Percentiles rank a stretch among this genome's conserved stretches.
These are phyloP conservation scores for Inonotus obliquus DNA, from an alignment of 1,284 basidiomycete species.

Conservation along the genomic window DNA sequence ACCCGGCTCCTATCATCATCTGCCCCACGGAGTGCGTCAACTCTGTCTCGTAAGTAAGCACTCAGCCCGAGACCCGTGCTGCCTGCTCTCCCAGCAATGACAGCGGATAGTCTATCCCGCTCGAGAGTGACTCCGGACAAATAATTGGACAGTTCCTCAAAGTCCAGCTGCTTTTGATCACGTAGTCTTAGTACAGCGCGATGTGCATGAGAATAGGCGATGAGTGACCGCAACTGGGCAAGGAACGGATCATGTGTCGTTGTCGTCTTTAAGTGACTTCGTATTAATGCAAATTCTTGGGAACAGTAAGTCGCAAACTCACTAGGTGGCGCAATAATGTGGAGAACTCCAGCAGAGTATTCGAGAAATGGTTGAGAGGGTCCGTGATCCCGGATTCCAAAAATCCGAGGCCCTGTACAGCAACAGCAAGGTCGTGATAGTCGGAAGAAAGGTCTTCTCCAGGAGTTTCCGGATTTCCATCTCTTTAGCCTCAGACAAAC, in stretches of 20 bases:
- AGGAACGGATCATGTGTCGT: constrained; percentile 86
- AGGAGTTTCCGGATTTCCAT: constrained; percentile 63
- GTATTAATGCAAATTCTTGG: not conserved
- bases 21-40: constrained; percentile 87
- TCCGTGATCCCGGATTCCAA: constrained; percentile 98
- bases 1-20: constrained; percentile 93
- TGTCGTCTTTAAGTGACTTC: constrained; percentile 56
- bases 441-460: constrained; percentile 91
- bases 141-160: constrained; percentile 96
- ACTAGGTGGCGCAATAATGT: constrained; percentile 80
- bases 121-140: constrained; percentile 87
- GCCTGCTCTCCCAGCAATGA: constrained; percentile 77
- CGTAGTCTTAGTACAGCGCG: constrained; percentile 88
- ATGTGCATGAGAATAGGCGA: constrained; percentile 87
- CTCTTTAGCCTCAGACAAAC: constrained; percentile 75
- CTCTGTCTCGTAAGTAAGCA: constrained; percentile 90
- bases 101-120: constrained; percentile 85
- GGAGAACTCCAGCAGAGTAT: constrained; percentile 90
- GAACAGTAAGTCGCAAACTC: constrained; percentile 24
- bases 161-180: constrained; percentile 98
- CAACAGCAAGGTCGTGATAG: constrained; percentile 94
- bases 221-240: constrained; percentile 81
- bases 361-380: constrained; percentile 92
- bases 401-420: constrained; percentile 94
- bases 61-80: constrained; percentile 80